Evolutionary conservation across 202 grass and related monocot species (phyloP), one percentile per base, ranked within the genome.

Genomic region (Dendrocalamus latiflorus): DNA sequence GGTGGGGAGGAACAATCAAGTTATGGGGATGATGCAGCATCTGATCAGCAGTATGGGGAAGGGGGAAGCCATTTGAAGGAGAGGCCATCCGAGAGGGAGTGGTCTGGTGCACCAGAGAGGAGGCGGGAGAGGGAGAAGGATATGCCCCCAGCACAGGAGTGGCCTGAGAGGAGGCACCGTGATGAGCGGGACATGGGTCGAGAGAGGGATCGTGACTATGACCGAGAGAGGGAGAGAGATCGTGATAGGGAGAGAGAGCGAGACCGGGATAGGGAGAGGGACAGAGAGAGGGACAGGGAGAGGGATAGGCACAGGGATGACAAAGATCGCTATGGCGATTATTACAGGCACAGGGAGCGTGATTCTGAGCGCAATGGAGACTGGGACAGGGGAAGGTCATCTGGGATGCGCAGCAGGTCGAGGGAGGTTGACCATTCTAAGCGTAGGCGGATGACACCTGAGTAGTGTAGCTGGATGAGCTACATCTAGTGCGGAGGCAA

Each of bases 11-110:
- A 88, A 28, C 91, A 94, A 50, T 89, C 86, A 39, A 94, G 83
- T 86, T 94, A 94, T 47, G 91, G 91, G 36, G 91, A 94, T 75
- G 89, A 91, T 82, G 86, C 91, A 7, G 91, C 83, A 8, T 94
- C 91, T 48, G 91, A 89, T 57, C 91, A 91, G 38, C 91, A 94
- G 66, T 88, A 91, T 77, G 85, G 85, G 18, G 91, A 85, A 76
- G 91, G 87, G 26, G 86, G 75, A 48, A 91, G 79, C 73, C 86
- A 86, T 86, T 83, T 69, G 39, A 94, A 94, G 68, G 91, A 94
- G 18, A 94, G 89, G 72, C 84, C 28, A 30, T 2, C 79, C 1
- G 81, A 87, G 60, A 81, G 92, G 58, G 86, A 91, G 30, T 84
- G 92, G 87, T 85, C 84, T 82, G 88, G 86, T 38, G 87, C 68